phyloP scores from a whole-genome alignment of 495 filamentous ascomycete genomes.

The Aspergillus sparsus region DNA sequence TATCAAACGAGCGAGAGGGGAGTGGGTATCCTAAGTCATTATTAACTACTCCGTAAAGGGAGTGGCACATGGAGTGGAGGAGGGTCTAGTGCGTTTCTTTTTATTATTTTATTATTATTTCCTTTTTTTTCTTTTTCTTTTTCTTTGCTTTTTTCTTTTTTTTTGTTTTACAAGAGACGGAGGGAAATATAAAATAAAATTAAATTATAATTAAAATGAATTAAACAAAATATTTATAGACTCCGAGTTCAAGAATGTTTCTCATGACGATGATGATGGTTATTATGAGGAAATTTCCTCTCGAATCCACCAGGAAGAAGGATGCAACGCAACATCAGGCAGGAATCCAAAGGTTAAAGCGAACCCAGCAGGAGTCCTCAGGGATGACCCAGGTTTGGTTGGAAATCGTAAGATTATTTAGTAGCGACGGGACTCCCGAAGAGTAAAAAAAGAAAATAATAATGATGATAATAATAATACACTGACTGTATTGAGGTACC shows the following conservation, averaged over 20 bases:
- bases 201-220: too few relatives aligned
- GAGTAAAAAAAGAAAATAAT: not conserved
- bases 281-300: too few relatives aligned
- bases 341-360: constrained; percentile 5
- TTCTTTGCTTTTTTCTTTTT: not conserved
- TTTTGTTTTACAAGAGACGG: not conserved
- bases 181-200: not conserved
- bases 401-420: too few relatives aligned
- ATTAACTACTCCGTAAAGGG: constrained; percentile 2
- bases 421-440: too few relatives aligned
- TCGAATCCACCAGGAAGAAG: too few relatives aligned
- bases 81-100: not conserved
- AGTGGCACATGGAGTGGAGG: constrained; percentile 16
- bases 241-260: too few relatives aligned
- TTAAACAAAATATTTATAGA: too few relatives aligned
- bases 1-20: constrained; percentile 17
- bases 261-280: too few relatives aligned
- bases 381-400: too few relatives aligned
- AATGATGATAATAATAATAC: not conserved
- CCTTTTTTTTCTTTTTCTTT: constrained; percentile 6
- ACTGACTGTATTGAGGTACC: too few relatives aligned
- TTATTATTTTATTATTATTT: constrained; percentile 5
- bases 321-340: not conserved
- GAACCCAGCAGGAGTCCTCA: not conserved
- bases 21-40: constrained; percentile 5